Evolutionary conservation across 108 stramenopile genomes (phyloP), one percentile per base, ranked within the genome.

Genomic region (Pelagomonas calceolata): DNA sequence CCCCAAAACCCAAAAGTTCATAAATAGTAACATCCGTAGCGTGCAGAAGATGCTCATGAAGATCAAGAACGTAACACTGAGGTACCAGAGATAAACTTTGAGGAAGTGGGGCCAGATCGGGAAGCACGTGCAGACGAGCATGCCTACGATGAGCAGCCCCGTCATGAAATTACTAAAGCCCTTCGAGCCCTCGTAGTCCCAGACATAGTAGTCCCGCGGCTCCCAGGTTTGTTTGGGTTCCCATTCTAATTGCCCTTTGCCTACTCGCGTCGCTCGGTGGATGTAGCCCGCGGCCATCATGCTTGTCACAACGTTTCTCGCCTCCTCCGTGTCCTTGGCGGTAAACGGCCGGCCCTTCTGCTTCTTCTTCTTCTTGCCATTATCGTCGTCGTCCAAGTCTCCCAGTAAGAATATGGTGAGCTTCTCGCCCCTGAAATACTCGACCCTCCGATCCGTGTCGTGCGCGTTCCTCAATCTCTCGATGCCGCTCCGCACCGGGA

Each of bases 91-190:
- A 66, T 89, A 94, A 33, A 95, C 94, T 82, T 94, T 94, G 36
- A 96, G 79, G 75, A 94, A 91, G 76, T 87, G 89, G 15, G 97
- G 97, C 97, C 97, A 98, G 68, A 98, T 95, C 34, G 95, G 95
- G 82, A 95, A 95, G 85, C 94, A 95, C 21, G 92, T 94, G 80
- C 94, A 93, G 71, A 85, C 87, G 29, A 98, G 83, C 77, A 96
- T 94, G 16, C 94, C 94, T 44, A 90, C 77, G 69, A 98, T 95
- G 74, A 98, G 85, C 46, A 80, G 75, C 63, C 85, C 86, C 30
- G 97, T 95, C 89, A 95, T 90, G 14, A 98, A 65, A 82, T 98
- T 91, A 73, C 88, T 88, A 74, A 87, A 84, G 43, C 92, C 89
- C 82, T 92, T 95, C 72, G 94, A 88, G 32, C 97, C 97, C 73